Evolutionary conservation across 805 yeast species (phyloP).

Genomic region (Wickerhamiella sergipiensis): DNA sequence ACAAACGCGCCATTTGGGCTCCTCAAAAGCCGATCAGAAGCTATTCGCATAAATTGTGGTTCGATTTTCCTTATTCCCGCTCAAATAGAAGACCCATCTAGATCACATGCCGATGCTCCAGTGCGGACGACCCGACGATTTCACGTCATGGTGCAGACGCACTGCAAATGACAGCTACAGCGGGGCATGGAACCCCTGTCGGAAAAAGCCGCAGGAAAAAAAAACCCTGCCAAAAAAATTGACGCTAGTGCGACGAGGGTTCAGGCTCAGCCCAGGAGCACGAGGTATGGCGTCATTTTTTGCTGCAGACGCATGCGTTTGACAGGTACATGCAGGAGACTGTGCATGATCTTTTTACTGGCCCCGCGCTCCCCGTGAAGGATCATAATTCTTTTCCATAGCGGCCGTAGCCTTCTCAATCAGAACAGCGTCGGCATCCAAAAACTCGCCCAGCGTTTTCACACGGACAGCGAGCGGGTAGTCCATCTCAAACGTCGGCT

Average conservation of each 20-base stretch:
- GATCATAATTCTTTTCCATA: not conserved
- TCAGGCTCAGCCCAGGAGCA: not conserved
- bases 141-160: no score
- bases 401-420: not conserved
- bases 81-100: no score
- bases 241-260: no score
- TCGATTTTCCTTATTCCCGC: no score
- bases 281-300: not conserved
- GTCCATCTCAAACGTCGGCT: constrained; percentile 8
- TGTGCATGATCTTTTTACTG: not conserved
- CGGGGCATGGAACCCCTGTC: no score
- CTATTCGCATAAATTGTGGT: no score
- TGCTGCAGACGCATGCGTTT: not conserved
- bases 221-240: no score
- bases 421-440: constrained; percentile 4
- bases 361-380: not conserved
- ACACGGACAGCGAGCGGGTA: constrained; percentile 10
- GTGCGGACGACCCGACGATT: no score
- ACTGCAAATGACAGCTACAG: no score
- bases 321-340: not conserved
- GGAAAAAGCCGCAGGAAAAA: not conserved
- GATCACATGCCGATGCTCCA: no score
- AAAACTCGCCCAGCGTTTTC: not conserved
- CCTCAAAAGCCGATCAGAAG: no score
- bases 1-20: no score